Evolutionary conservation across 179 eudicot genomes (phyloP), one percentile per base, ranked within the genome.

Genomic region (Patellifolia procumbens): DNA sequence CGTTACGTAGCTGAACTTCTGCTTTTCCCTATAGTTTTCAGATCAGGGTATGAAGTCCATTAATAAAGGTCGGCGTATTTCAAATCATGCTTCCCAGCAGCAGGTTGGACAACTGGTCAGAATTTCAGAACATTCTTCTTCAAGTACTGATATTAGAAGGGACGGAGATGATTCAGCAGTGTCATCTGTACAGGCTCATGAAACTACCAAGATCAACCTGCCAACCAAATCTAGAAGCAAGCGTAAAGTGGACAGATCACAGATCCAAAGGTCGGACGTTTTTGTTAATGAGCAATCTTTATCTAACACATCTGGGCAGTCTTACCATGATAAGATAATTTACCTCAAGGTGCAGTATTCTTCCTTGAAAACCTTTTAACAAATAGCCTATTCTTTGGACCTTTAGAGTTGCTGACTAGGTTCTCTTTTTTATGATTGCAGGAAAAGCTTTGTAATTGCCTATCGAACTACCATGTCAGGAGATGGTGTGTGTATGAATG

Each of bases 401-500:
- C 42, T 74, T 22, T 69, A 29, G 68, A 49, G 46, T 11, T 70
- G 66, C 68, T 72, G 67, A 72, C 74, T 24, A 66, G 64, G 45
- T 82, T 35, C 52, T 73, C 39, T 56, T 70, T 81, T 72, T 55
- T 34, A n/a, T 72, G 49, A 63, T 75, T 86, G 71, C 88, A 91
- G 94, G 86, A 80, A 55, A 88, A 72, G 65, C 88, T 94, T 79
- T 87, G 87, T 32, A 83, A 84, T 78, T 88, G 97, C 86, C 79
- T 96, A 42, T 91, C 84, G 31, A 87, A 88, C 78, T 52, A 72
- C 52, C 85, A 75, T 61, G 83, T 84, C 56, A 80, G 96, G 73
- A 88, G 93, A 75, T 89, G 96, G 97, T 96, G 98, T 83, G 85
- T 87, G 58, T 94, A 80, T 72, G 99, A 96, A 79, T 96, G 99